Percentiles rank a stretch among this genome's conserved stretches.
phyloP scores from a whole-genome alignment of 2,329 filamentous ascomycete species.

The Bisporella sp. region DNA sequence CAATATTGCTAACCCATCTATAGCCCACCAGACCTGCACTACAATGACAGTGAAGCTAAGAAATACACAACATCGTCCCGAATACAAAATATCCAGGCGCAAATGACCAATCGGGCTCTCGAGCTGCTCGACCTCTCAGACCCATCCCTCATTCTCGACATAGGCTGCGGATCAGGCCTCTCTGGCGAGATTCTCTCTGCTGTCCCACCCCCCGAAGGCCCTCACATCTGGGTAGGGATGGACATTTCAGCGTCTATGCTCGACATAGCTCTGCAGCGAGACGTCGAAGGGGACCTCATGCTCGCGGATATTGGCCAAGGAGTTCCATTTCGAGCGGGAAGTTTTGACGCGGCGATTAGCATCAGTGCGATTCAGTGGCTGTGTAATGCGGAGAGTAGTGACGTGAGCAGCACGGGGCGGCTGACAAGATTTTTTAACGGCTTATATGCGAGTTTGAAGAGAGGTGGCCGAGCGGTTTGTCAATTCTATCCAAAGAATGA shows the following conservation, averaged over 20 bases:
- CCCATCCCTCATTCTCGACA: conserved; percentile 85
- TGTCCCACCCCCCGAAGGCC: conserved; percentile 61
- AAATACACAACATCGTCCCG: conserved; percentile 97
- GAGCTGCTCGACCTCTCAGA: conserved; percentile 75
- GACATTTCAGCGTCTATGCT: conserved; percentile 95
- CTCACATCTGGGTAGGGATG: conserved; percentile 96
- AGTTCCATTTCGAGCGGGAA: conserved; percentile 83
- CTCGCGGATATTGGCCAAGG: conserved; percentile 94
- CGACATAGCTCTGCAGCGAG: conserved; percentile 84
- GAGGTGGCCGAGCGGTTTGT: conserved; percentile 86
- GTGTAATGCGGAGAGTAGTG: conserved; percentile 87
- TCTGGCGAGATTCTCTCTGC: conserved; percentile 87
- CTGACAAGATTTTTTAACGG: conserved; percentile 87
- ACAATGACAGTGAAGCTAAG: conserved; percentile 89
- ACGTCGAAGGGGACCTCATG: conserved; percentile 89
- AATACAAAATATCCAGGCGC: conserved; percentile 90
- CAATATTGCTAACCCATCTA: conserved; percentile 8
- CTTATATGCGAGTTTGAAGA: conserved; percentile 73
- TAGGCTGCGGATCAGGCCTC: conserved; percentile 93
- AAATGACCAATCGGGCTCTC: conserved; percentile 90
- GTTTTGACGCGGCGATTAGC: conserved; percentile 90
- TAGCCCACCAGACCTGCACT: conserved; percentile 92
- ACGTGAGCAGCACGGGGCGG: conserved; percentile 72
- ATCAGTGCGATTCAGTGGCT: conserved; percentile 98
- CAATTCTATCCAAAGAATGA: conserved; percentile 99